phyloP scores from a whole-genome alignment of 257 asterid genomes.

The Lavandula angustifolia region DNA sequence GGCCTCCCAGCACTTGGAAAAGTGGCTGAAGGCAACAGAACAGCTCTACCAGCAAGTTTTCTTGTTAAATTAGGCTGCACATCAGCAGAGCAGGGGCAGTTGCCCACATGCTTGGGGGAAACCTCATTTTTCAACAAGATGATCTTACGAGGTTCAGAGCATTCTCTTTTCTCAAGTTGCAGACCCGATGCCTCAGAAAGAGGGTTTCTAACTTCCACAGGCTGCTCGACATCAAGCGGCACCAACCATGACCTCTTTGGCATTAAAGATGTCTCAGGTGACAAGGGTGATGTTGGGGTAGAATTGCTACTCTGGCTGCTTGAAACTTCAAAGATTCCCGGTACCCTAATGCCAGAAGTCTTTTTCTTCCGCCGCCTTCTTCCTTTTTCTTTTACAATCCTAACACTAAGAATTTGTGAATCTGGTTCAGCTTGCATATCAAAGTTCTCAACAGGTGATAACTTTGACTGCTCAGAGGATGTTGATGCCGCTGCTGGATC shows the following conservation, averaged over 20 bases:
- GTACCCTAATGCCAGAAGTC: slow-evolving; percentile 42
- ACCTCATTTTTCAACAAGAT: slow-evolving; percentile 36
- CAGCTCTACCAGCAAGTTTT: slow-evolving; percentile 43
- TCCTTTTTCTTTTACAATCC: slow-evolving; percentile 67
- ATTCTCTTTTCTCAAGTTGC: slow-evolving; percentile 33
- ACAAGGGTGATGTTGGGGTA: slow-evolving; percentile 82
- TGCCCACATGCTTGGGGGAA: slow-evolving; percentile 25
- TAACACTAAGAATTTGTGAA: slow-evolving; percentile 50
- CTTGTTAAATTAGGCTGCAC: slow-evolving; percentile 42
- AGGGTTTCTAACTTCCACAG: slow-evolving; percentile 40
- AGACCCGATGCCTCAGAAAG: slow-evolving; percentile 29
- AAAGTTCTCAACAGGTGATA: slow-evolving; percentile 37
- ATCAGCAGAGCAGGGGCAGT: slow-evolving; percentile 34
- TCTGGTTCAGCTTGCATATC: slow-evolving; percentile 41
- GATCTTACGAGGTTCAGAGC: slow-evolving; percentile 35
- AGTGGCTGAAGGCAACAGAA: slow-evolving; percentile 67
- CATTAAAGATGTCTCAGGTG: slow-evolving; percentile 57
- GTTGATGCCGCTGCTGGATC: slow-evolving; percentile 45
- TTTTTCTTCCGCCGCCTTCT: slow-evolving; percentile 73
- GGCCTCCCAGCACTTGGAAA: slow-evolving; percentile 48
- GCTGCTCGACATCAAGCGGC: slow-evolving; percentile 41
- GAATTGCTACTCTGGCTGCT: slow-evolving; percentile 94
- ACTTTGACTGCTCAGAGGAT: slow-evolving; percentile 19
- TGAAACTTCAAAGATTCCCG: slow-evolving; percentile 58
- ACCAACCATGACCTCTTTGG: slow-evolving; percentile 46